These are phyloP conservation scores for Letharia lupina DNA, from an alignment of 495 filamentous ascomycete species.

Conservation along the genomic window DNA sequence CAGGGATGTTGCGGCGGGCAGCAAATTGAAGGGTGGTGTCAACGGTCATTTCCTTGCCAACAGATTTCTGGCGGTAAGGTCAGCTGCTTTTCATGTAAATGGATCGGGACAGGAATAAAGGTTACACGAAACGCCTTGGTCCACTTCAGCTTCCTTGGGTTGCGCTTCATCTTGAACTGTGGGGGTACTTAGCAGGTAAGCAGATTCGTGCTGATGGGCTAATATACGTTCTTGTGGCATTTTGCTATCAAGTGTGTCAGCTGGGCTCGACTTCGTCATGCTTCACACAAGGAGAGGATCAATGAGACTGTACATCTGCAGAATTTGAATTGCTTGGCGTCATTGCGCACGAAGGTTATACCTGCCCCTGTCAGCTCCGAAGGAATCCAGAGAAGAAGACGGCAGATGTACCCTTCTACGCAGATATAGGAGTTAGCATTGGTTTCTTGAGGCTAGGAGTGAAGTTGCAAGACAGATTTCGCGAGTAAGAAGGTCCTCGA, in stretches of 20 bases:
- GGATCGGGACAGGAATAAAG: not conserved
- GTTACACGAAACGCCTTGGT: slow-evolving; percentile 49
- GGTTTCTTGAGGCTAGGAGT: not conserved
- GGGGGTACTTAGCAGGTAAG: not conserved
- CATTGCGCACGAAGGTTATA: slow-evolving; percentile 79
- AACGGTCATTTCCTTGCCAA: slow-evolving; percentile 87
- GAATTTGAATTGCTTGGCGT: slow-evolving; percentile 63
- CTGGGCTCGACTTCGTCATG: not conserved
- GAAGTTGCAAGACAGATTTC: not conserved
- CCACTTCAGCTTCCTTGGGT: slow-evolving; percentile 77
- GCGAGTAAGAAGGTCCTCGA: no score
- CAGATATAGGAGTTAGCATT: not conserved
- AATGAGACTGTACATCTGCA: slow-evolving; percentile 48
- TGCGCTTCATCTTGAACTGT: slow-evolving; percentile 93
- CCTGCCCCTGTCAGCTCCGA: slow-evolving; percentile 30
- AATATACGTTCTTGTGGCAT: slow-evolving; percentile 74
- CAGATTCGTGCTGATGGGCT: not conserved
- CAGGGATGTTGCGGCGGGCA: slow-evolving; percentile 83
- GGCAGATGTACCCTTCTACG: not conserved
- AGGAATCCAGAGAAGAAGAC: not conserved
- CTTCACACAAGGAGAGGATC: not conserved
- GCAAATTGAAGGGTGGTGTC: slow-evolving; percentile 90
- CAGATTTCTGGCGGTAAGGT: slow-evolving; percentile 52
- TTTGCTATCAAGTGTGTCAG: slow-evolving; percentile 36
- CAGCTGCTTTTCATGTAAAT: slow-evolving; percentile 25